Percentiles rank a stretch among this genome's conserved stretches.
Conservation (phyloP, 805 yeast genomes). For the Saccharomyces jurei region DNA sequence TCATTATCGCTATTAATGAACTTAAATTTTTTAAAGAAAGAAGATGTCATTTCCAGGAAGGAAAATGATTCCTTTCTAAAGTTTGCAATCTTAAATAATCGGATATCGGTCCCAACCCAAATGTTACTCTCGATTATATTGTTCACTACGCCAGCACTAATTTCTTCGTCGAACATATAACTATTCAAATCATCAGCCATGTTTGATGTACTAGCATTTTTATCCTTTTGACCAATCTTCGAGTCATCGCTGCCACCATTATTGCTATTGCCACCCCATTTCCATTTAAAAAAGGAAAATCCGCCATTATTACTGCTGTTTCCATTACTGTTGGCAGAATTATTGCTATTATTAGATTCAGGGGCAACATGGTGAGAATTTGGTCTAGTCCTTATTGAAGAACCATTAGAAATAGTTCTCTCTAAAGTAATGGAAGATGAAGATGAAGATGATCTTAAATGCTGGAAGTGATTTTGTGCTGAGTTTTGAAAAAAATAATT, state of each 20-base stretch:
- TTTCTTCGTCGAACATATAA: conserved; percentile 24
- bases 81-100: conserved; percentile 42
- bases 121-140: conserved; percentile 34
- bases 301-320: conserved; percentile 15
- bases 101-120: conserved; percentile 46
- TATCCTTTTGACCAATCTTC: conserved; percentile 1
- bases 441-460: neutral
- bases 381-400: neutral
- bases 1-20: conserved; percentile 21
- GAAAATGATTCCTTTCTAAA: conserved; percentile 35
- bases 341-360: conserved; percentile 1
- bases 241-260: conserved; percentile 11
- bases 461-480: conserved; percentile 10
- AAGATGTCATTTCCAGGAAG: conserved; percentile 34
- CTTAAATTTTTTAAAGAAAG: conserved; percentile 32
- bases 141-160: neutral
- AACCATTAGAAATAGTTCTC: neutral
- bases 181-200: conserved; percentile 12
- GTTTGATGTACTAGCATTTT: conserved; percentile 9
- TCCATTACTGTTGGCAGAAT: neutral
- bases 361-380: neutral
- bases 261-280: conserved; percentile 31
- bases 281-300: conserved; percentile 36
- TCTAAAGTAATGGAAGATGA: neutral
- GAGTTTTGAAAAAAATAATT: neutral